A percentile compares a stretch with the other conserved stretches of the same genome.
Conservation (phyloP, 371 early-diverging fungal species). For the Gilbertella persicaria region DNA sequence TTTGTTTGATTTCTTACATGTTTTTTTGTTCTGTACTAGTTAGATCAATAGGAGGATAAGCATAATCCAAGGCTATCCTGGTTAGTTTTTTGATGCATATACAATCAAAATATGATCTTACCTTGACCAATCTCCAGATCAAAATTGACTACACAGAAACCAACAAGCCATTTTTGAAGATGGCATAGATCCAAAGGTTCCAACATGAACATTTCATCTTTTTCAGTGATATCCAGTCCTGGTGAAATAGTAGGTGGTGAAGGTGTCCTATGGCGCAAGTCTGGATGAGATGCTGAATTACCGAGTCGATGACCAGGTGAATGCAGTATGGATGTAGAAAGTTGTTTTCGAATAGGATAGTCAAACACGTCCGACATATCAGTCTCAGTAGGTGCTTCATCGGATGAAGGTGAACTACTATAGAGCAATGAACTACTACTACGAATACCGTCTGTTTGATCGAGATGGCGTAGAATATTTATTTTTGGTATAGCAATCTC, state of each 20-base stretch:
- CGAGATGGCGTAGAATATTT: too few relatives aligned
- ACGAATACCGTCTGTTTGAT: too few relatives aligned
- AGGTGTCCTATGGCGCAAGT: conserved; percentile 23
- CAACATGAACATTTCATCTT: conserved; percentile 28
- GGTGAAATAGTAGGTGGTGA: conserved; percentile 2
- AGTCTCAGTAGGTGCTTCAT: conserved; percentile 20
- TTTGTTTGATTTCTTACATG: conserved; percentile 54
- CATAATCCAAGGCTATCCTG: conserved; percentile 77
- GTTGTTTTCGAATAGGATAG: conserved; percentile 30
- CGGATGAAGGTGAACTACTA: conserved; percentile 2
- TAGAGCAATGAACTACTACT: too few relatives aligned
- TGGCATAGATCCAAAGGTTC: conserved; percentile 48
- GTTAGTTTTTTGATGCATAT: neutral
- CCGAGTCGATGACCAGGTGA: conserved; percentile 9
- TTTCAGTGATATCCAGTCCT: conserved; percentile 43
- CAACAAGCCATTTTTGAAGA: conserved; percentile 83
- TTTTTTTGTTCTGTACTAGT: conserved; percentile 77
- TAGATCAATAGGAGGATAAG: conserved; percentile 84
- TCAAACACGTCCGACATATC: conserved; percentile 42
- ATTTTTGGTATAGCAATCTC: too few relatives aligned
- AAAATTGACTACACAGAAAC: conserved; percentile 92
- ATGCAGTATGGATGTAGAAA: conserved; percentile 24
- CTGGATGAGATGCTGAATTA: conserved; percentile 32
- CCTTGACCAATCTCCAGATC: conserved; percentile 93
- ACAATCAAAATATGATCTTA: too few relatives aligned